These are phyloP conservation scores for Cladosporium austrohemisphaericum DNA, from an alignment of 2,329 filamentous ascomycete genomes.

Conservation along the genomic window DNA sequence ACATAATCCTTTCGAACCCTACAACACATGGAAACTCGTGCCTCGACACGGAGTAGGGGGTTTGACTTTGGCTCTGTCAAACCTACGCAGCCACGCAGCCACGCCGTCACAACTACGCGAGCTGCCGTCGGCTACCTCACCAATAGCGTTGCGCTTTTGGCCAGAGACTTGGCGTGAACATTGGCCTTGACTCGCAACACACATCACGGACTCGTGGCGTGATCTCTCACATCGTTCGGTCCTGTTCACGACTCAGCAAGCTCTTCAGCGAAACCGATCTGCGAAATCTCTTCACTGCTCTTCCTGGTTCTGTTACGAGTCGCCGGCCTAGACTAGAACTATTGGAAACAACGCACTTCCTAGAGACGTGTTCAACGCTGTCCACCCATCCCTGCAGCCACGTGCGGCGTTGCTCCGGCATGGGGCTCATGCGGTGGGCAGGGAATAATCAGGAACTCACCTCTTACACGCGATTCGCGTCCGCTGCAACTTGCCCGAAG, in stretches of 20 bases:
- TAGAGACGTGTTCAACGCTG: not conserved
- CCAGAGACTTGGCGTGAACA: not conserved
- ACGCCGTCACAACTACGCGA: conserved; percentile 12
- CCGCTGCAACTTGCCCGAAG: not conserved
- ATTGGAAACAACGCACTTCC: too few species aligned
- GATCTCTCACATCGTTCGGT: conserved; percentile 7
- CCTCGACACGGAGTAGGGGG: not conserved
- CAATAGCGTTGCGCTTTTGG: not conserved
- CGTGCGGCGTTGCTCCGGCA: conserved; percentile 3
- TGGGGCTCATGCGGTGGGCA: conserved; percentile 6
- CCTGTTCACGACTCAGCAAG: conserved; percentile 1
- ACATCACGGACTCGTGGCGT: conserved; percentile 5
- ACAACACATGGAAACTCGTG: too few species aligned
- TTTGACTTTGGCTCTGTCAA: not conserved
- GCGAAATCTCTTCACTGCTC: not conserved
- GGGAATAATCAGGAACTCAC: conserved; percentile 5
- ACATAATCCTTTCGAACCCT: not conserved
- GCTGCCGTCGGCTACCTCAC: not conserved
- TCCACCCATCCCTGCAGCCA: conserved; percentile 9
- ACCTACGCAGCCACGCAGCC: not conserved
- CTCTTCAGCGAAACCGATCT: not conserved
- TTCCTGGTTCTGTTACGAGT: not conserved
- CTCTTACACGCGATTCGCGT: conserved; percentile 8
- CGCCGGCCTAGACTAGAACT: not conserved
- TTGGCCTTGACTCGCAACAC: conserved; percentile 3